phyloP scores from a whole-genome alignment of 179 eudicot species.

The Sideroxylon spinosum region DNA sequence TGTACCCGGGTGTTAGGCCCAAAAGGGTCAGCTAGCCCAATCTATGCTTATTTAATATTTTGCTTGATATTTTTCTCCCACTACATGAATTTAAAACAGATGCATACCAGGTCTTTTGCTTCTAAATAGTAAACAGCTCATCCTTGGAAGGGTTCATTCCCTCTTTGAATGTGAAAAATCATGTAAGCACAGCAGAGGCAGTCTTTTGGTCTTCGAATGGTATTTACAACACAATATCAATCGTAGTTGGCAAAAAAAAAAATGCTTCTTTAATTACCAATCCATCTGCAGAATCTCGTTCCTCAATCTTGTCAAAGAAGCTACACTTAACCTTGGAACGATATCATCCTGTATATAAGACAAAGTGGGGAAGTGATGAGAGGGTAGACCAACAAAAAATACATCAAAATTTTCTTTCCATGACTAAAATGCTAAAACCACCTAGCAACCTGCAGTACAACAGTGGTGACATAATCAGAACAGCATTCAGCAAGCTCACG shows the following conservation, averaged over 20 bases:
- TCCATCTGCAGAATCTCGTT: constrained; percentile 91
- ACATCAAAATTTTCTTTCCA: background rate
- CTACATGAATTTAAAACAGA: too few relatives aligned
- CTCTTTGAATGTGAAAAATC: too few relatives aligned
- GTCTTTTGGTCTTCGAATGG: background rate
- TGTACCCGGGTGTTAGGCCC: too few relatives aligned
- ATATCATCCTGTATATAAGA: constrained; percentile 75
- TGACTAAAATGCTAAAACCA: background rate
- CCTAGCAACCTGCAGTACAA: constrained; percentile 77
- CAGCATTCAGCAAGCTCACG: constrained; percentile 89
- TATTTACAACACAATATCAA: background rate
- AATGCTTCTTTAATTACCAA: constrained; percentile 48
- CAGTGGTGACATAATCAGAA: constrained; percentile 63
- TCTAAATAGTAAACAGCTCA: too few relatives aligned
- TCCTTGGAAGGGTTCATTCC: too few relatives aligned
- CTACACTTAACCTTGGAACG: constrained; percentile 82
- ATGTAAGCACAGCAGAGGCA: background rate
- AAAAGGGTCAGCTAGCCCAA: too few relatives aligned
- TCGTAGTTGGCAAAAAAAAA: background rate
- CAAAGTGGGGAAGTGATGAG: background rate
- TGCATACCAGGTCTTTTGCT: too few relatives aligned
- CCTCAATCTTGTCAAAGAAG: constrained; percentile 82
- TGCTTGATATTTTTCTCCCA: too few relatives aligned
- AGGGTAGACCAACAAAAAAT: background rate
- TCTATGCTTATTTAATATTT: too few relatives aligned